These are phyloP conservation scores for Eimeria sp. DNA, from an alignment of 169 alveolate genomes.

Conservation along the genomic window DNA sequence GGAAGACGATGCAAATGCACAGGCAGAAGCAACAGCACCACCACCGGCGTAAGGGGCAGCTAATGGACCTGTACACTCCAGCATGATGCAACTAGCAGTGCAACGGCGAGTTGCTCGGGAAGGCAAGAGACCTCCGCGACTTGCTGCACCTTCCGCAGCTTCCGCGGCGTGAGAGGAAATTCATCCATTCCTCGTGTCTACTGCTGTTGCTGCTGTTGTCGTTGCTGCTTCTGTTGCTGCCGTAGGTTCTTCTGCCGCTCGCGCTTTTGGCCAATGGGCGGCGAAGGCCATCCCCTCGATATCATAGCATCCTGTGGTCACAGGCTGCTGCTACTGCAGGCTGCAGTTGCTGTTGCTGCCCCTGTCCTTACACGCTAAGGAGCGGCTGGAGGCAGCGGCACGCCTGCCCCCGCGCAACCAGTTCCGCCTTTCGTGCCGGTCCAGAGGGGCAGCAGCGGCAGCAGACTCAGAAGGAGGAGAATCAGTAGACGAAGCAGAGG, in stretches of 20 bases:
- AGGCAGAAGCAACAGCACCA: not conserved
- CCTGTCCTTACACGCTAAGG: constrained; percentile 39
- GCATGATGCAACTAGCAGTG: constrained; percentile 42
- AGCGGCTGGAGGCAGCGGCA: constrained; percentile 60
- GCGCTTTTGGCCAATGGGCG: not conserved
- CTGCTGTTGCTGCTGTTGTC: constrained; percentile 40
- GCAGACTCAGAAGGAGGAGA: not conserved
- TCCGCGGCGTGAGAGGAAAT: constrained; percentile 51
- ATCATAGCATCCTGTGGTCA: not conserved
- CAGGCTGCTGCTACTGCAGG: constrained; percentile 13
- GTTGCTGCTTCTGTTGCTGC: not conserved
- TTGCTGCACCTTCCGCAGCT: constrained; percentile 76
- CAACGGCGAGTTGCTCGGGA: constrained; percentile 57
- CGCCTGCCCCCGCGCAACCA: constrained; percentile 29
- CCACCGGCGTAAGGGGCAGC: not conserved
- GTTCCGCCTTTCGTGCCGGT: not conserved
- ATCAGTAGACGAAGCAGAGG: not conserved
- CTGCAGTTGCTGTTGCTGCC: constrained; percentile 9
- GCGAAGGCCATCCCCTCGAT: constrained; percentile 25
- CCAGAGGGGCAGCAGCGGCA: not conserved
- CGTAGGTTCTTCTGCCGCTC: not conserved
- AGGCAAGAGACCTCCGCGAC: constrained; percentile 50
- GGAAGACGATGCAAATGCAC: not conserved
- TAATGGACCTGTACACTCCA: constrained; percentile 51
- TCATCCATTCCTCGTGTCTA: constrained; percentile 51